These are phyloP conservation scores for Penicillium brevicompactum DNA, from an alignment of 2,329 filamentous ascomycete genomes.

Conservation along the genomic window DNA sequence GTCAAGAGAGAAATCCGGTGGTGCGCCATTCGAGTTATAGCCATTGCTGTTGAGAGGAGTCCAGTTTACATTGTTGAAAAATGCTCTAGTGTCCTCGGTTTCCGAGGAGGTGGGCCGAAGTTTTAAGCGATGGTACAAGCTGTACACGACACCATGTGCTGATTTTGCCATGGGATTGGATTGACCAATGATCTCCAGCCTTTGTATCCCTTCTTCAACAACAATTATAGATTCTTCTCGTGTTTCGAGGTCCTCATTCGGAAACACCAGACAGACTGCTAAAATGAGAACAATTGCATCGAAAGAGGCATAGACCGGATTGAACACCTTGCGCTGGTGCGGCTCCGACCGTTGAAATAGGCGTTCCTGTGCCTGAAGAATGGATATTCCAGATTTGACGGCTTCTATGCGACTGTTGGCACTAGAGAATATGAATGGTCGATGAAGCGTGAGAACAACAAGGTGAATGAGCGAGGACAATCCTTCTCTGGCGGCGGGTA, in stretches of 20 bases:
- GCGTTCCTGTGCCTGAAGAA: slow-evolving; percentile 18
- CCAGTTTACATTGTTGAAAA: not conserved
- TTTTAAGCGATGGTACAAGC: slow-evolving; percentile 15
- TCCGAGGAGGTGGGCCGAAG: not conserved
- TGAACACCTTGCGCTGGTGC: slow-evolving; percentile 20
- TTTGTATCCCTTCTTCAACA: slow-evolving; percentile 13
- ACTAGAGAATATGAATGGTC: slow-evolving; percentile 20
- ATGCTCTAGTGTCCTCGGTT: not conserved
- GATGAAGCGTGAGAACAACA: slow-evolving; percentile 21
- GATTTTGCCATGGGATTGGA: slow-evolving; percentile 20
- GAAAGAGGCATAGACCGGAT: slow-evolving; percentile 22
- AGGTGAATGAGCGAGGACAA: slow-evolving; percentile 17
- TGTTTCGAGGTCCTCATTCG: slow-evolving; percentile 3
- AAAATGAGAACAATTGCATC: slow-evolving; percentile 22
- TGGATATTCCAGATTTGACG: slow-evolving; percentile 13
- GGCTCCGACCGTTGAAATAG: slow-evolving; percentile 15
- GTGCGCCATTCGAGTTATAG: not conserved
- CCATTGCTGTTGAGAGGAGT: not conserved
- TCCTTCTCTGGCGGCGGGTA: slow-evolving; percentile 17
- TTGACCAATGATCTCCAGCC: slow-evolving; percentile 12
- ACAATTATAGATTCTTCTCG: slow-evolving; percentile 4
- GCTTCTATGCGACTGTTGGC: slow-evolving; percentile 18
- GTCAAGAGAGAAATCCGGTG: slow-evolving; percentile 2
- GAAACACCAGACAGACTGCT: slow-evolving; percentile 13
- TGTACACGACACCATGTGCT: slow-evolving; percentile 16